phyloP scores from a whole-genome alignment of 192 early-diverging fungal genomes.

The Entomortierella chlamydospora region DNA sequence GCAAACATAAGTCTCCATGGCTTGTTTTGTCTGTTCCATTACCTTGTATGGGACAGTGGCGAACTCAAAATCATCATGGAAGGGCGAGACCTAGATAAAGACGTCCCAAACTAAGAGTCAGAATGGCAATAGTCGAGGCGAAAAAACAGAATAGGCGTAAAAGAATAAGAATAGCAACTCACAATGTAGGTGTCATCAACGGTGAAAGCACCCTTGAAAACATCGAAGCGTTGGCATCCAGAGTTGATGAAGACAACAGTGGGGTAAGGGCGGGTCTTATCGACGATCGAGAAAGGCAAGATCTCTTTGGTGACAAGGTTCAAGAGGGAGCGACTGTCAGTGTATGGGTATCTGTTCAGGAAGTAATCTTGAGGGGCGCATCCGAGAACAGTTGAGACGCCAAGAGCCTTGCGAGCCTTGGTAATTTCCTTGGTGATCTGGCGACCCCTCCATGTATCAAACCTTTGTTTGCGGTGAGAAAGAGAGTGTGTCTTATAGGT shows the following conservation, averaged over 20 bases:
- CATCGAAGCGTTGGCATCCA: constrained; percentile 59
- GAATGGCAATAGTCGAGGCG: too few species aligned
- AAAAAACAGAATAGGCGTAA: background rate
- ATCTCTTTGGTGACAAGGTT: constrained; percentile 53
- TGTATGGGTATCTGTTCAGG: constrained; percentile 49
- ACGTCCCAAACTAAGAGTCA: background rate
- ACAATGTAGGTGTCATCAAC: constrained; percentile 57
- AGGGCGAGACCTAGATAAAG: constrained; percentile 38
- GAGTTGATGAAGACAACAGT: constrained; percentile 56
- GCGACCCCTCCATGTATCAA: constrained; percentile 54
- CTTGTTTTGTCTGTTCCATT: background rate
- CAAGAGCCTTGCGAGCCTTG: constrained; percentile 34
- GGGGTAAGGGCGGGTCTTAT: constrained; percentile 53
- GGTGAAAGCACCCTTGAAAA: constrained; percentile 62
- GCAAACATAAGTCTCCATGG: too few species aligned
- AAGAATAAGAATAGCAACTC: background rate
- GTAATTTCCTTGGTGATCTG: constrained; percentile 55
- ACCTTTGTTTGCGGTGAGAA: constrained; percentile 35
- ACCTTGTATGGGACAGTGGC: constrained; percentile 48
- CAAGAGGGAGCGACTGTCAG: constrained; percentile 50
- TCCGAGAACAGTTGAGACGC: constrained; percentile 52
- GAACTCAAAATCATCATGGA: constrained; percentile 55
- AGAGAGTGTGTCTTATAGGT: constrained; percentile 64
- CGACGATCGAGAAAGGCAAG: constrained; percentile 45
- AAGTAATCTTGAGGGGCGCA: constrained; percentile 66